Conservation (phyloP, 2,329 filamentous ascomycete genomes). For the Pestalotiopsis sp. region DNA sequence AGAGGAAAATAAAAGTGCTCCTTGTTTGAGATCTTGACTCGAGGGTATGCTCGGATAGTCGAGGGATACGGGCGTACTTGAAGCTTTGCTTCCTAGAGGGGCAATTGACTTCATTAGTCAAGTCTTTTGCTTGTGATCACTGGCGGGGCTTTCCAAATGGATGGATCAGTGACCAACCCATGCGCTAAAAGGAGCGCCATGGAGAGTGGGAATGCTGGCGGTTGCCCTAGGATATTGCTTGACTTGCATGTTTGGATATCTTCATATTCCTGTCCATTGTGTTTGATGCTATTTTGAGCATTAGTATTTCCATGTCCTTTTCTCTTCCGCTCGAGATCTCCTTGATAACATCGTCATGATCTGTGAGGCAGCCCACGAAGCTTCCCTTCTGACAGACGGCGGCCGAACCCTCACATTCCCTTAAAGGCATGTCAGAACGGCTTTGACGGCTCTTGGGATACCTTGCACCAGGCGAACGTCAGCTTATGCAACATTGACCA, state of each 20-base stretch:
- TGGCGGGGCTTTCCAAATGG: background rate
- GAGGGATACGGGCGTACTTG: background rate
- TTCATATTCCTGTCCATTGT: too few relatives aligned
- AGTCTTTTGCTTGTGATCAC: constrained; percentile 7
- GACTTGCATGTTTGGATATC: background rate
- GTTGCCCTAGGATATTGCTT: background rate
- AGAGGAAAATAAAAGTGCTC: background rate
- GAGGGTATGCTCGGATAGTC: constrained; percentile 1
- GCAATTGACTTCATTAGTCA: constrained; percentile 9
- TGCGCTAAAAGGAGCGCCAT: background rate
- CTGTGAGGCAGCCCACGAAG: background rate
- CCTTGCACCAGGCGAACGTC: background rate
- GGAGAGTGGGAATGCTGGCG: background rate
- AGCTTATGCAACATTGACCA: background rate
- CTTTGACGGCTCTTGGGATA: background rate
- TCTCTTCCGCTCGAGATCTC: background rate
- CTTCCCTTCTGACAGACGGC: background rate
- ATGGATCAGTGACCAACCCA: background rate
- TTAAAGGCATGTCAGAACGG: constrained; percentile 7
- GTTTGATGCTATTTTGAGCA: background rate
- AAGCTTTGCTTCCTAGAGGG: constrained; percentile 9
- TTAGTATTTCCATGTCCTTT: background rate
- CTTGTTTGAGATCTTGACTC: constrained; percentile 3
- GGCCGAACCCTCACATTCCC: background rate
- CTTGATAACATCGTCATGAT: background rate